Percentiles rank a stretch among this genome's conserved stretches.
These are phyloP conservation scores for Plasmodium gaboni DNA, from an alignment of 169 alveolate genomes.

Conservation along the genomic window DNA sequence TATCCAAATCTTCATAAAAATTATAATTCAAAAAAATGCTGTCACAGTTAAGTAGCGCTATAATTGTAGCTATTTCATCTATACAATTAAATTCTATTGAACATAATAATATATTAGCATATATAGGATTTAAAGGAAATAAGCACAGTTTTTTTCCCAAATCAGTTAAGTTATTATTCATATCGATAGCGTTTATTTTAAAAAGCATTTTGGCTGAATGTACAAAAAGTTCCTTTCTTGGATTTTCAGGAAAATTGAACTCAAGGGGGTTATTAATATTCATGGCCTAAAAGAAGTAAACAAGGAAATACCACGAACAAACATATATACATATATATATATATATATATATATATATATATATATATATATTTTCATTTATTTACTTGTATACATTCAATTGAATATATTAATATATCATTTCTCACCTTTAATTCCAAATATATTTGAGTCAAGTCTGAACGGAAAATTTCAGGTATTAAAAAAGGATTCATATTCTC, in stretches of 20 bases:
- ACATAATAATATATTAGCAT: slow-evolving; percentile 90
- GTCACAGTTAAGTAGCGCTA: slow-evolving; percentile 86
- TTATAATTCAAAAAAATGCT: slow-evolving; percentile 89
- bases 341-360: slow-evolving; percentile 14
- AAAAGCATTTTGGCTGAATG: slow-evolving; percentile 77
- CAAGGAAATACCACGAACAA: not conserved
- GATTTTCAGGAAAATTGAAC: slow-evolving; percentile 96
- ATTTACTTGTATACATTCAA: not conserved
- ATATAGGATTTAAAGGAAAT: slow-evolving; percentile 92
- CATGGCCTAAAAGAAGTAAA: slow-evolving; percentile 50
- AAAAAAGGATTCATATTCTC: slow-evolving; percentile 83
- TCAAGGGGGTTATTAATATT: slow-evolving; percentile 57
- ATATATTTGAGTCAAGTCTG: slow-evolving; percentile 91
- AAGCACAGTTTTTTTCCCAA: slow-evolving; percentile 80
- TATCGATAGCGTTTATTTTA: slow-evolving; percentile 76
- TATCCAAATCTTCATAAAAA: slow-evolving; percentile 93
- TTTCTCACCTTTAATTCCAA: slow-evolving; percentile 84
- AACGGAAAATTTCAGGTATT: slow-evolving; percentile 93
- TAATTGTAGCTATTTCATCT: slow-evolving; percentile 91
- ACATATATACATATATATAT: not conserved
- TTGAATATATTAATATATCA: too few relatives aligned
- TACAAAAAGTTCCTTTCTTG: slow-evolving; percentile 93
- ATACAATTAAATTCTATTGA: slow-evolving; percentile 92
- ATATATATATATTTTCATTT: not conserved
- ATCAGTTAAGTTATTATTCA: slow-evolving; percentile 82